Conservation (phyloP, 2,329 filamentous ascomycete species). For the Fusarium praegraminearum region DNA sequence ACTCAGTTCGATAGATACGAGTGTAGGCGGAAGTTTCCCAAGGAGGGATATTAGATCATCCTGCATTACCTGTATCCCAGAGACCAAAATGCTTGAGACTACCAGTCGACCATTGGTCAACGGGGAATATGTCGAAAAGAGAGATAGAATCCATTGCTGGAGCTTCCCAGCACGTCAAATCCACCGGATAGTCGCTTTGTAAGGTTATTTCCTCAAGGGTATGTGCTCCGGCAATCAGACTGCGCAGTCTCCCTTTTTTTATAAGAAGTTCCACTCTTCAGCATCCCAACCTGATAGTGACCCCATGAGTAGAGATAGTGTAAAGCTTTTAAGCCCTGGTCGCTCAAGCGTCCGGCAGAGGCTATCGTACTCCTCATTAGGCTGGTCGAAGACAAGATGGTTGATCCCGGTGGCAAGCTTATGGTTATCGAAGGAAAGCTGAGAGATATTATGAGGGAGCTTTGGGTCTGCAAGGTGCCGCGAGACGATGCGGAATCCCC, state of each 20-base stretch:
- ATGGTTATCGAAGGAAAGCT: neutral
- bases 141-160: neutral
- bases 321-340: neutral
- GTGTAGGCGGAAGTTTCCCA: neutral
- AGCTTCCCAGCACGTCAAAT: neutral
- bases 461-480: neutral
- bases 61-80: neutral
- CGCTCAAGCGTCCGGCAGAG: neutral
- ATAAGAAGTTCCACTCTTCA: neutral
- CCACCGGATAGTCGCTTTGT: neutral
- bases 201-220: neutral
- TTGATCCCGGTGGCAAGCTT: neutral
- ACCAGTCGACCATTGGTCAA: neutral
- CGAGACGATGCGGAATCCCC: neutral
- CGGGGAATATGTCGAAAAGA: neutral
- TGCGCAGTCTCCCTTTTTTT: neutral
- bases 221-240: neutral
- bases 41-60: neutral
- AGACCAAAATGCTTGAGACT: conserved; percentile 1
- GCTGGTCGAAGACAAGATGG: neutral
- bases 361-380: neutral
- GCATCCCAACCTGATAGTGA: neutral
- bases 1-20: neutral
- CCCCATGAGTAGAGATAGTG: neutral
- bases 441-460: neutral